Conservation (phyloP, 768 basidiomycete species). For the Kwoniella sp. region DNA sequence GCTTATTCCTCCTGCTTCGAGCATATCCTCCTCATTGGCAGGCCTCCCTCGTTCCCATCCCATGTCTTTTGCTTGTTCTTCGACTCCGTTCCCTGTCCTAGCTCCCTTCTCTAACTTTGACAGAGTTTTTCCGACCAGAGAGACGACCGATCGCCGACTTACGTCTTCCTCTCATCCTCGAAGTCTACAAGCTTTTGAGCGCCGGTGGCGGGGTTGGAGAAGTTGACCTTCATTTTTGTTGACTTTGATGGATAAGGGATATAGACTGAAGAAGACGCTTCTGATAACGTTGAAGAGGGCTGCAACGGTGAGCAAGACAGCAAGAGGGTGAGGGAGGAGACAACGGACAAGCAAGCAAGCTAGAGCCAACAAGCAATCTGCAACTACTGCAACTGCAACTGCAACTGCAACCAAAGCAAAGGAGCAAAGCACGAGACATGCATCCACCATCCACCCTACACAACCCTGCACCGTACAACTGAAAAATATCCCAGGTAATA, state of each 20-base stretch:
- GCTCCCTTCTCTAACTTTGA: too few relatives aligned
- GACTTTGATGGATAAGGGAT: conserved; percentile 59
- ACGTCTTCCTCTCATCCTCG: conserved; percentile 75
- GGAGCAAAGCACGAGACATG: neutral
- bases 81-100: too few relatives aligned
- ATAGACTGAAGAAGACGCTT: neutral
- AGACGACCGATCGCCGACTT: conserved; percentile 21
- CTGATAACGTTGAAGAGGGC: neutral
- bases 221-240: conserved; percentile 87
- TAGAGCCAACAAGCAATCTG: neutral
- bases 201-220: conserved; percentile 97
- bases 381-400: neutral
- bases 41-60: too few relatives aligned
- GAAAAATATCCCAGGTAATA: neutral
- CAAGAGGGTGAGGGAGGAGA: neutral
- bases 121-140: neutral
- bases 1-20: neutral
- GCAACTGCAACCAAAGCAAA: neutral
- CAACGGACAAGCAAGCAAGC: conserved; percentile 7
- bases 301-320: neutral
- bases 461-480: neutral
- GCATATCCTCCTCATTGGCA: neutral
- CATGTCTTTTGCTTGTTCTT: too few relatives aligned
- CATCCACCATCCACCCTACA: neutral
- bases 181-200: conserved; percentile 94